Base-by-base conservation (phyloP, 2,329 filamentous ascomycete genomes). In the Pseudopithomyces chartarum region DNA sequence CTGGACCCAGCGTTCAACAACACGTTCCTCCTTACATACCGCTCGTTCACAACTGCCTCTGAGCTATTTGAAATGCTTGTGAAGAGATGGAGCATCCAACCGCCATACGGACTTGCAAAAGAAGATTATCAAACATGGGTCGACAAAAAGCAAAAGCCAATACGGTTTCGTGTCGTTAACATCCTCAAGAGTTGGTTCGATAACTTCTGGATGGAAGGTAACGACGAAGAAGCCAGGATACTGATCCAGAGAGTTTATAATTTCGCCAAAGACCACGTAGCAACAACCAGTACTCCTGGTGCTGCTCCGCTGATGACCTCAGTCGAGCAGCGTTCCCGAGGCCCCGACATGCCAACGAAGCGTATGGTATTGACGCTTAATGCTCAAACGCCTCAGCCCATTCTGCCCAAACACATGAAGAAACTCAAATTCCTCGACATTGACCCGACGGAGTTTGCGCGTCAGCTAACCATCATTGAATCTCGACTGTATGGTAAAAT, bases 151-250 rank as follows among this genome's bases (percentile, higher is more conserved):
- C 95, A 98, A 75, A 97, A 96, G 72, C 90, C 92, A 5, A 97
- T 98, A 59, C 87, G 95, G 34, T 96, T 99, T 80, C 88, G 95
- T 40, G 93, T 99, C 2, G 92, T 99, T 62, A 99, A 98, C 70
- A 98, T 97, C 62, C 80, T 99, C 46, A 98, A 98, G 83, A 96
- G 87, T 77, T 99, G 95, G 95, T 95, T 99, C 65, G 95, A 98
- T 73, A 93, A 90, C 67, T 98, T 95, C 76, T 99, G 95, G 95
- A 97, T 98, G 92, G 95, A 99, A 73, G 90, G 92, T 47, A 88
- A 89, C 60, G 93, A 88, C 70, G 90, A 94, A 50, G 88, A 91
- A 46, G 96, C 89, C 44, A 91, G 87, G 74, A 87, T 92, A 64
- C 82, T 99, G 39, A 91, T 99, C 62, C 88, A 92, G 57, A 88